phyloP scores from a whole-genome alignment of 129 eudicot genomes.

The Lonicera japonica region DNA sequence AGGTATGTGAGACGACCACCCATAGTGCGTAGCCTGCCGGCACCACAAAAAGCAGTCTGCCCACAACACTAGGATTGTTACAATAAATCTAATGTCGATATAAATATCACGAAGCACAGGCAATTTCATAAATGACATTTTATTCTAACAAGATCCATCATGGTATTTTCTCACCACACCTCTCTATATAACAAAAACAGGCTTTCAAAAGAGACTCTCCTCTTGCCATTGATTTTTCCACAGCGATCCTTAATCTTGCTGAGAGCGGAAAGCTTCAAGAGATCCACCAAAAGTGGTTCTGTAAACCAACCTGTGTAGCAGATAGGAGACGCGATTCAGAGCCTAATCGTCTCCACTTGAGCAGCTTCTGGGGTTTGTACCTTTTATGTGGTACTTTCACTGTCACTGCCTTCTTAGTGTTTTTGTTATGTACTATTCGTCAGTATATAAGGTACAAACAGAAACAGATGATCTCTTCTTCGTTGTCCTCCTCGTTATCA shows the following conservation, averaged over 20 bases:
- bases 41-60: no score
- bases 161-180: neutral
- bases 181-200: conserved; percentile 17
- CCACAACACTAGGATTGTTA: no score
- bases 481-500: conserved; percentile 14
- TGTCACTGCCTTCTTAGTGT: conserved; percentile 31
- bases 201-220: conserved; percentile 59
- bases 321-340: conserved; percentile 15
- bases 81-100: neutral
- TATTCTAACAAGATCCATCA: neutral
- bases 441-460: conserved; percentile 38
- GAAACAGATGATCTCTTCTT: conserved; percentile 27
- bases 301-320: conserved; percentile 31
- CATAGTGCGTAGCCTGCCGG: no score
- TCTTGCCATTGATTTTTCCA: conserved; percentile 45
- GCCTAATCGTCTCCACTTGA: conserved; percentile 44
- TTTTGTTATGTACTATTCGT: conserved; percentile 30
- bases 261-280: conserved; percentile 52
- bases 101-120: neutral
- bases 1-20: no score
- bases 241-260: conserved; percentile 41
- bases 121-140: neutral
- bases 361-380: conserved; percentile 51
- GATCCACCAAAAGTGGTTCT: conserved; percentile 46
- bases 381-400: conserved; percentile 40